Base-by-base conservation (phyloP, 2,329 filamentous ascomycete species). In the Exophiala calicioides region DNA sequence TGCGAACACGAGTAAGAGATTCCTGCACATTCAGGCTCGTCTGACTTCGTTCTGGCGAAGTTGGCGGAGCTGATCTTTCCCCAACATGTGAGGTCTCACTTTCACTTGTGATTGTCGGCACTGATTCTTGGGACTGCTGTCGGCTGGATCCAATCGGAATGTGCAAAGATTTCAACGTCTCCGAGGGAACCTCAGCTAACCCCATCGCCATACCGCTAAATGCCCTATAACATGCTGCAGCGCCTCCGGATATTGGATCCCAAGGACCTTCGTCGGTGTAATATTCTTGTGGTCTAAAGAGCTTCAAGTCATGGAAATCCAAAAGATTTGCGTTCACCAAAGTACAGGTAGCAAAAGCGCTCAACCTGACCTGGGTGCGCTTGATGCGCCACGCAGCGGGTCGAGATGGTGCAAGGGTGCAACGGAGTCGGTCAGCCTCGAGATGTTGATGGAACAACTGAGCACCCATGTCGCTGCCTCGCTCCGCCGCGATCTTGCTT, bases 141-240 rank as follows among this genome's bases (percentile, higher is more conserved):
- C 38, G 44, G 32, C 35, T 42, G 24, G 35, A 50, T 35, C 37
- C 20, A 20, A 23, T 19, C 20, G 43, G 43, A 19, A 47, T 31
- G 13, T 36, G 36, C 23, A 55, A 54, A 44, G 69, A 63, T 53
- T 73, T 73, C 42, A 76, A 60, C 3, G 80, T 73, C 32, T 79
- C 75, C 12, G 73, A 69, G 0, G 80, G 80, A 30, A 83, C 71
- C 59, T 95, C 89, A 1, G 86, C 86, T 23, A 94, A 76, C 1
- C 88, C 87, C 78, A 93, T 85, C 60, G 86, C 80, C 50, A 95
- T 84, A 27, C 79, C 84, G 24, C 85, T 82, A 24, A 60, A 24
- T n/a, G 55, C 55, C 9, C 33, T 40, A 27, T 26, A 47, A 39
- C 23, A 34, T 13, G 72, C 73, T 24, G 70, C 68, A 46, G 69